Evolutionary conservation across 129 eudicot genomes (phyloP).

Genomic region (Deinandra increscens): DNA sequence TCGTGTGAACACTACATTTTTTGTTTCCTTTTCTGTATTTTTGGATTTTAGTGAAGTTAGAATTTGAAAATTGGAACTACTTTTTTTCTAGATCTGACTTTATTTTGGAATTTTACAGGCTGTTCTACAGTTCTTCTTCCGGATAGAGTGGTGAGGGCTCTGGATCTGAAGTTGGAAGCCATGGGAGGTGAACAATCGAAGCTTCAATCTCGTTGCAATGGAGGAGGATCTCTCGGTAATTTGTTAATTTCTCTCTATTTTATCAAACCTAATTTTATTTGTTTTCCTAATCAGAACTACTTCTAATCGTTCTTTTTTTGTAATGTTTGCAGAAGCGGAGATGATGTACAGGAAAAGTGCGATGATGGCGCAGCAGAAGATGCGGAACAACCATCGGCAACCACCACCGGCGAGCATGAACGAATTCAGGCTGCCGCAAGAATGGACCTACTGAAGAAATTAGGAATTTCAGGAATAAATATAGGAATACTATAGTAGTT

Average conservation of each 20-base stretch:
- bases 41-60: background rate
- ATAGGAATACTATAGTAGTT: background rate
- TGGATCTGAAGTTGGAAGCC: slow-evolving; percentile 55
- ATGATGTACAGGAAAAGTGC: slow-evolving; percentile 34
- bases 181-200: slow-evolving; percentile 40
- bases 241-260: no score
- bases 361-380: slow-evolving; percentile 39
- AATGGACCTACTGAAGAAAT: slow-evolving; percentile 73
- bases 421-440: slow-evolving; percentile 70
- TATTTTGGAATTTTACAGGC: slow-evolving; percentile 24
- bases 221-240: slow-evolving; percentile 21
- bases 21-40: background rate
- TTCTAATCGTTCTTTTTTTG: no score
- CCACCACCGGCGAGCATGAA: slow-evolving; percentile 21
- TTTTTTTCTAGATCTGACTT: slow-evolving; percentile 25
- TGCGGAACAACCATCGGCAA: slow-evolving; percentile 29
- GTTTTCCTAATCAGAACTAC: no score
- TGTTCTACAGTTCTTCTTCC: slow-evolving; percentile 73
- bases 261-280: no score
- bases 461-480: slow-evolving; percentile 17
- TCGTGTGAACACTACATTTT: background rate
- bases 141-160: slow-evolving; percentile 71
- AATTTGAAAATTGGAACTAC: no score
- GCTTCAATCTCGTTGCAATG: slow-evolving; percentile 33
- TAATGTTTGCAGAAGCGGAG: slow-evolving; percentile 32